Conservation (phyloP, 1,139 yeast genomes). For the Candida neerlandica region DNA sequence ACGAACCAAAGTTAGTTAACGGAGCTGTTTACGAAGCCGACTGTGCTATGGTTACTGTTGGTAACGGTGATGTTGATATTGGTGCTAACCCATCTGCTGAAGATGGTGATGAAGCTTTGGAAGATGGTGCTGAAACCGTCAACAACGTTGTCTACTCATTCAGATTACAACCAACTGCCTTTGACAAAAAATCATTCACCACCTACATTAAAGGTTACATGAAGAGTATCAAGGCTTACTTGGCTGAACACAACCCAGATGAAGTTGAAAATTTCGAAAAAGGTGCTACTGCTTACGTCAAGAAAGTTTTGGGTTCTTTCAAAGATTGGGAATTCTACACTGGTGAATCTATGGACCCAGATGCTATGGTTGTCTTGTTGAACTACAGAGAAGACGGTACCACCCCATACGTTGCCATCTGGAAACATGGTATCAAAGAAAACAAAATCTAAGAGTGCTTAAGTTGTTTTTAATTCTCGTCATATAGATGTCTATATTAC, state of each 20-base stretch:
- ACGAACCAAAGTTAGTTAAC: conserved; percentile 83
- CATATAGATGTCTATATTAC: conserved; percentile 9
- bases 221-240: conserved; percentile 89
- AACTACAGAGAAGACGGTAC: conserved; percentile 99
- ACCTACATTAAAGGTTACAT: conserved; percentile 98
- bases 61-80: conserved; percentile 86
- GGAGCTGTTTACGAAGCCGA: conserved; percentile 95
- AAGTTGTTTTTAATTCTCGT: conserved; percentile 10
- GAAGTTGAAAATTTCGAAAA: conserved; percentile 85
- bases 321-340: conserved; percentile 99
- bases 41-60: conserved; percentile 88
- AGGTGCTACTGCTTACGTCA: conserved; percentile 94
- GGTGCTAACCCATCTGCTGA: conserved; percentile 99
- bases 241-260: conserved; percentile 88
- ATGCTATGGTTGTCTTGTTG: conserved; percentile 94
- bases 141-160: conserved; percentile 98
- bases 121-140: conserved; percentile 84
- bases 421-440: conserved; percentile 96
- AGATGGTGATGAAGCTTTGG: conserved; percentile 79
- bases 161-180: conserved; percentile 93
- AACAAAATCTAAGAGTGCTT: conserved; percentile 69
- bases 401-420: conserved; percentile 95
- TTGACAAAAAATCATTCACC: conserved; percentile 97
- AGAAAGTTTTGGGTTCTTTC: conserved; percentile 93
- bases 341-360: conserved; percentile 99